Conservation (phyloP, 768 basidiomycete species). For the Tulasnella sp. region DNA sequence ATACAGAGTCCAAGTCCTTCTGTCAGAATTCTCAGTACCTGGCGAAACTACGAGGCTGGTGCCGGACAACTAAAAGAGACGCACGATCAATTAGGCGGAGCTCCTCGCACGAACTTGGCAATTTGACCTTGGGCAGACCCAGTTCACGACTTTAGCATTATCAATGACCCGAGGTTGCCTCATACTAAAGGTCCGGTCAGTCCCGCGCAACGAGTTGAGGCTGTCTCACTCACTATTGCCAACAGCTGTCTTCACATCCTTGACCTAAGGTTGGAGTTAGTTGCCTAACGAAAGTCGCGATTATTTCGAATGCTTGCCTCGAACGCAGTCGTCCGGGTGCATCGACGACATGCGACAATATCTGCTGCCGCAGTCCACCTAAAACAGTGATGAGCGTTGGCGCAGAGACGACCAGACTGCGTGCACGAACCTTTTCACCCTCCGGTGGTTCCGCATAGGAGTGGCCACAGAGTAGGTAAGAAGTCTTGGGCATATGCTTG, state of each 20-base stretch:
- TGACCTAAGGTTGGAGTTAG: slow-evolving; percentile 1
- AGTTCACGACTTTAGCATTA: slow-evolving; percentile 14
- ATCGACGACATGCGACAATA: slow-evolving; percentile 13
- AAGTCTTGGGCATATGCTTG: slow-evolving; percentile 10
- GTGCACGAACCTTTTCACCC: slow-evolving; percentile 13
- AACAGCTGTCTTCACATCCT: slow-evolving; percentile 23
- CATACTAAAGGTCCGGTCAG: slow-evolving; percentile 13
- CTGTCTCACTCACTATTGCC: slow-evolving; percentile 22
- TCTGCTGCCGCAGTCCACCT: slow-evolving; percentile 14
- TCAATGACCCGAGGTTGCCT: slow-evolving; percentile 16
- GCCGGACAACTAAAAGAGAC: background rate
- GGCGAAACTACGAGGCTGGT: background rate
- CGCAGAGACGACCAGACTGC: background rate
- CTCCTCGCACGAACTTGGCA: background rate
- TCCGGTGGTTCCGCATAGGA: slow-evolving; percentile 18
- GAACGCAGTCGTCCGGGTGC: slow-evolving; percentile 23
- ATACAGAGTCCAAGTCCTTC: slow-evolving; percentile 12
- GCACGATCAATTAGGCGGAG: slow-evolving; percentile 10
- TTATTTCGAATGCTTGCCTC: background rate
- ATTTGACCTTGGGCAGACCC: slow-evolving; percentile 17
- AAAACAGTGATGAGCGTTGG: background rate
- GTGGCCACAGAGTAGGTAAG: slow-evolving; percentile 18
- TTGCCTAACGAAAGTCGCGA: background rate
- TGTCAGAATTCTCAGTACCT: background rate
- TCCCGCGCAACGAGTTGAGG: background rate